Evolutionary conservation across 2,329 filamentous ascomycete species (phyloP), one percentile per base, ranked within the genome.

Genomic region (Pseudogymnoascus sp.): DNA sequence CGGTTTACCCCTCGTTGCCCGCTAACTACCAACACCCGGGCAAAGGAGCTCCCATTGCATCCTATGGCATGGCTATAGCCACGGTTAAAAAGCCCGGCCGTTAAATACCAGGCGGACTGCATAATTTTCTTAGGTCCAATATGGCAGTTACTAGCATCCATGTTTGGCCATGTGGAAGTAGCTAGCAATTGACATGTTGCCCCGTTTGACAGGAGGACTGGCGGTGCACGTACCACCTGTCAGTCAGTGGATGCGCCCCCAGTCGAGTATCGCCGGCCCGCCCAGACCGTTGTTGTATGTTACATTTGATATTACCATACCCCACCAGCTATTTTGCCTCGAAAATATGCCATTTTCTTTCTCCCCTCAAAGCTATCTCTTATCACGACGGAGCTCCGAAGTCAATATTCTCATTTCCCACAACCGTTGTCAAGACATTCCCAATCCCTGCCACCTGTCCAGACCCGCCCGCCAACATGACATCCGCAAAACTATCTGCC

Each of bases 381-480:
- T 19, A 26, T 10, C 9, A 62, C 2, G 33, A 61, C 9, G n/a
- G 61, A 44, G 63, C 63, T 62, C 50, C 50, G 44, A 42, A 67
- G 21, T 31, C 21, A 17, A 59, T 40, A 57, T 67, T 66, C 50
- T 71, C 69, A 40, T 70, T 71, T 11, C 68, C 69, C 17, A 71
- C 67, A 17, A 68, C 68, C 66, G 71, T 70, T 47, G 65, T 83
- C 42, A 79, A 68, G 10, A 85, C 77, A 75, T 80, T 77, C 1
- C 76, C 78, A 28, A 85, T 78, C 0, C 81, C 82, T 9, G 72
- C 67, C 2, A 85, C 78, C 47, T 75, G 67, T 1, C 83, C 83
- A 62, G 78, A 75, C 0, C 80, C 81, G 35, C 80, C 80, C 2
- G 62, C 62, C 67, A 80, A 80, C 73, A 85, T 79, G 15, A 85